Conservation (phyloP, 176 grass and related monocot genomes). For the Carex kokanica region DNA sequence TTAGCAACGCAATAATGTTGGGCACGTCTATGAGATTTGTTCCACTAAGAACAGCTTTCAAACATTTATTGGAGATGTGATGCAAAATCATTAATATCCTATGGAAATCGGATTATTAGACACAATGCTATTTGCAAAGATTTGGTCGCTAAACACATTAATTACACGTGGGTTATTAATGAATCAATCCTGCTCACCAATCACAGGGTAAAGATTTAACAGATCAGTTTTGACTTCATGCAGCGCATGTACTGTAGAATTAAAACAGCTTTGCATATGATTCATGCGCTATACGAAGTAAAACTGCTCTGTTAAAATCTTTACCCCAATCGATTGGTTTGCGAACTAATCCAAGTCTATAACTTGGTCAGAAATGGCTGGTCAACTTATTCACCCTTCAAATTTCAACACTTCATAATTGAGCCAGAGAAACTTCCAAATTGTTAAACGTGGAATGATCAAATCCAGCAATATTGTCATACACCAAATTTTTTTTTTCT, state of each 20-base stretch:
- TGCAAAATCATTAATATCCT: not conserved
- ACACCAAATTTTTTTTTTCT: not conserved
- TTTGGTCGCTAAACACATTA: not conserved
- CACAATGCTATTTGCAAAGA: not conserved
- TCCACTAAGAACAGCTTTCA: not conserved
- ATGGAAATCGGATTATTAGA: not conserved
- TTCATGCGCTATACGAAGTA: no score
- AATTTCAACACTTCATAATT: not conserved
- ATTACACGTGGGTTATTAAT: not conserved
- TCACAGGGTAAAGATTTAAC: no score
- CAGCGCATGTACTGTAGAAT: no score
- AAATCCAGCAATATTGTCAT: not conserved
- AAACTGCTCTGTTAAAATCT: no score
- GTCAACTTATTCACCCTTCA: not conserved
- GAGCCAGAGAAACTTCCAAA: not conserved
- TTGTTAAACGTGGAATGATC: not conserved
- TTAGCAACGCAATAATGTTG: not conserved
- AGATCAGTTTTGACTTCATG: no score
- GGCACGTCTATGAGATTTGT: not conserved
- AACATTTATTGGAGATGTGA: not conserved
- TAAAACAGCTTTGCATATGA: no score
- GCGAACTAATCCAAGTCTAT: not conserved
- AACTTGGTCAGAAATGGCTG: not conserved
- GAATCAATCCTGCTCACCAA: not conserved
- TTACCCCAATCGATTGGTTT: not conserved